These are phyloP conservation scores for Fusarium coicis DNA, from an alignment of 2,329 filamentous ascomycete genomes.

Conservation along the genomic window DNA sequence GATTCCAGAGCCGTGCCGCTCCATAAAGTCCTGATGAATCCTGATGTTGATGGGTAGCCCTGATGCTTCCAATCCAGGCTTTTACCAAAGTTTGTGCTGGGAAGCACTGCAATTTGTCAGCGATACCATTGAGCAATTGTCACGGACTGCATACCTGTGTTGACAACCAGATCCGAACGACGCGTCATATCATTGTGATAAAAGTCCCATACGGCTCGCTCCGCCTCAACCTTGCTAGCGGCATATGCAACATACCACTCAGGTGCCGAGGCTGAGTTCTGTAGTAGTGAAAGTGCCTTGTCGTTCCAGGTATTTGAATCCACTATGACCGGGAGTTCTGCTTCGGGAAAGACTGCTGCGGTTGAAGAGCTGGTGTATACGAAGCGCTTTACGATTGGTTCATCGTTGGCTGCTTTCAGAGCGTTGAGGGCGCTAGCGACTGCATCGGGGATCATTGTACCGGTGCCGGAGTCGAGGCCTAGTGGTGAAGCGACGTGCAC, in stretches of 20 bases:
- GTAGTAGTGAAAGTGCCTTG: constrained; percentile 29
- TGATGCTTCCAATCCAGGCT: constrained; percentile 31
- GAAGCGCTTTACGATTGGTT: not conserved
- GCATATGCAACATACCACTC: constrained; percentile 43
- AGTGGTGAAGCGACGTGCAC: not conserved
- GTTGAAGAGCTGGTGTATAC: not conserved
- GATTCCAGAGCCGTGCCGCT: constrained; percentile 1
- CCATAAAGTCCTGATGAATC: constrained; percentile 27
- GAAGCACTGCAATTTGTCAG: constrained; percentile 26
- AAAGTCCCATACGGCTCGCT: constrained; percentile 51
- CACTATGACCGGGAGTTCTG: not conserved
- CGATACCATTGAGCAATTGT: rapidly evolving
- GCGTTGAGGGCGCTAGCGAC: not conserved
- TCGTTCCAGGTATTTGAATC: constrained; percentile 48
- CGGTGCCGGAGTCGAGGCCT: not conserved
- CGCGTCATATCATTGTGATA: constrained; percentile 1
- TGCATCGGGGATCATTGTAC: not conserved
- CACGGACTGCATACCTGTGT: not conserved
- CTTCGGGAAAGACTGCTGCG: not conserved
- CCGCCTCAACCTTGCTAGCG: constrained; percentile 50
- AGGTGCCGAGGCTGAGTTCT: not conserved
- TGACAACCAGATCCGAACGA: constrained; percentile 40
- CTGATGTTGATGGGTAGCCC: constrained; percentile 32
- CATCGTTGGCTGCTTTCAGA: not conserved
- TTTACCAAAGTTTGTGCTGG: constrained; percentile 38